A percentile compares a stretch with the other conserved stretches of the same genome.
Conservation (phyloP, 1,284 basidiomycete genomes). For the Anthracocystis setariae region DNA sequence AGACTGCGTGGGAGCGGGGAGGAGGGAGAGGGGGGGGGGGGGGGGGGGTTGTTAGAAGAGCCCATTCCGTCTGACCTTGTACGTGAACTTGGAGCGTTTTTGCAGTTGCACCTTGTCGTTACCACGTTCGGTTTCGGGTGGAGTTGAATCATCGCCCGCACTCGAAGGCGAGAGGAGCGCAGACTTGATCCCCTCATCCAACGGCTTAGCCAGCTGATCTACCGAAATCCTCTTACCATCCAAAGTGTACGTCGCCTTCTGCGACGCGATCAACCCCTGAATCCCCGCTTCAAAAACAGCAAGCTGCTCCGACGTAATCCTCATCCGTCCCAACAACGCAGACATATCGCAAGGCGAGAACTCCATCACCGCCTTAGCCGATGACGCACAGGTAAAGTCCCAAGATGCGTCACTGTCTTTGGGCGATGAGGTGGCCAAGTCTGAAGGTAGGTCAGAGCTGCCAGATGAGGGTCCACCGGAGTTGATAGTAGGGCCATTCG, state of each 20-base stretch:
- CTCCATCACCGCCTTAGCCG: conserved; percentile 9
- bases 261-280: conserved; percentile 2
- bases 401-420: no score
- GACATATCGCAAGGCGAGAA: conserved; percentile 31
- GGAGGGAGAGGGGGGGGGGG: no score
- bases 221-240: conserved; percentile 13
- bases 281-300: conserved; percentile 28
- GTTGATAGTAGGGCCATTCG: no score
- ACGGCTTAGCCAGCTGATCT: conserved; percentile 6
- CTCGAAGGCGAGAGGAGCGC: conserved; percentile 4
- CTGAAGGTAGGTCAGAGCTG: not conserved
- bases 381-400: conserved; percentile 11
- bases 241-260: conserved; percentile 17
- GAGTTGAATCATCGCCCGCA: no score
- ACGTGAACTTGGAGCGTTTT: conserved; percentile 9
- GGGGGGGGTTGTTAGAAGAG: conserved; percentile 8
- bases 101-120: not conserved
- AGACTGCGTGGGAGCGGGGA: no score
- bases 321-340: conserved; percentile 19
- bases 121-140: no score
- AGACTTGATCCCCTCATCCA: conserved; percentile 10
- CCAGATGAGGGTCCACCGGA: no score
- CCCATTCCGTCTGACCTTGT: conserved; percentile 9
- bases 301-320: conserved; percentile 22
- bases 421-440: not conserved